Base-by-base conservation (phyloP, 176 grass and related monocot species). In the Cocos nucifera region DNA sequence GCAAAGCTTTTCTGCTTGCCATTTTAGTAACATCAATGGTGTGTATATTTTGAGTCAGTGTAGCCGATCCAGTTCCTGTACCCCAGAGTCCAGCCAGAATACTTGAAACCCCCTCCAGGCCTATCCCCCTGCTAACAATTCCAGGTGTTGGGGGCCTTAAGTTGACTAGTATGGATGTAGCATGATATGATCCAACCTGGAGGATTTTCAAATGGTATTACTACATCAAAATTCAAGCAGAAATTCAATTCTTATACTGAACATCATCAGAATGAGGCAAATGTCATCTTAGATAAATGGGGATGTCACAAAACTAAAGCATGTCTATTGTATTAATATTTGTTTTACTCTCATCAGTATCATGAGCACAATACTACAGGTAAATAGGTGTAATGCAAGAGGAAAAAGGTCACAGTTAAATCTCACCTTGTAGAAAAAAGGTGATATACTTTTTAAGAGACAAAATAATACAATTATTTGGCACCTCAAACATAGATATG, bases 121-220 rank as follows among this genome's bases (percentile, higher is more conserved):
- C 93, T 83, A 98, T 92, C 54, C 81, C 88, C 79, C 88, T 92
- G 79, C 93, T 89, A 49, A 92, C 93, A 78, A 98, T 81, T 81
- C 87, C 93, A 19, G 77, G 76, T 54, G 93, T 98, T 59, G 93
- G 93, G 0, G 88, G 88, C 63, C 84, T 86, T 70, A 98, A 74
- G 77, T 92, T 88, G 59, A 98, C 84, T 64, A 89, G 70, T 59
- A 98, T 64, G 5, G 88, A 84, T 58, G 88, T 79, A 64, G 84
- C 84, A 83, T 98, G 93, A 67, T 98, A 98, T 6, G 88, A 78
- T 24, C 81, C 80, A 62, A 98, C 75, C 93, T 98, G 73, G 53
- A 80, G 1, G 64, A 82, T 52, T 49, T 65, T 50, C 9, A 58
- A 68, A 5, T 3, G 15, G n/a, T 65, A 44, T 44, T 14, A 44